Evolutionary conservation across 495 filamentous ascomycete species (phyloP).

Genomic region (Xylaria sp.): DNA sequence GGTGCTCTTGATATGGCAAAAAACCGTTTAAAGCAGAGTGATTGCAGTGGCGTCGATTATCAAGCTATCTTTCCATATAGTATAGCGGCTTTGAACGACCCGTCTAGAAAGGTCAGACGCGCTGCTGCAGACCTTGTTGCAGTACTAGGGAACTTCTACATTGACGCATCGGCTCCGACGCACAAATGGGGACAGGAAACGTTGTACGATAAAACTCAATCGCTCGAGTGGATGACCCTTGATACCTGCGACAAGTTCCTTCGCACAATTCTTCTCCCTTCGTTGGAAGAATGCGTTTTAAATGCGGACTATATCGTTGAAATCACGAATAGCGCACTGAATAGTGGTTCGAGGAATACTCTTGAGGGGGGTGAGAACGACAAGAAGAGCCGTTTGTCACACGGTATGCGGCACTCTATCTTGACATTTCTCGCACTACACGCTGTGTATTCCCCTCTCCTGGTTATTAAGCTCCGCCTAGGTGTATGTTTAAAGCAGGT

Average conservation of each 20-base stretch:
- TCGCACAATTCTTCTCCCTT: slow-evolving; percentile 67
- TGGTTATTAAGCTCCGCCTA: slow-evolving; percentile 70
- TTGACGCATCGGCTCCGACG: slow-evolving; percentile 32
- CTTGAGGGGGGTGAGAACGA: slow-evolving; percentile 46
- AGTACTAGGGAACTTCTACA: slow-evolving; percentile 48
- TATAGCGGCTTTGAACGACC: slow-evolving; percentile 74
- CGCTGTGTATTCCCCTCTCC: slow-evolving; percentile 67
- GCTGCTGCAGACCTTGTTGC: slow-evolving; percentile 71
- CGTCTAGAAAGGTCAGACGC: slow-evolving; percentile 72
- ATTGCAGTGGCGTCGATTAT: slow-evolving; percentile 64
- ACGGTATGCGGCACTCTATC: slow-evolving; percentile 66
- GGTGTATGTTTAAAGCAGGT: slow-evolving; percentile 73
- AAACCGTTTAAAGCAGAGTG: slow-evolving; percentile 55
- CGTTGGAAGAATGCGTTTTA: slow-evolving; percentile 81
- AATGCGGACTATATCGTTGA: slow-evolving; percentile 70
- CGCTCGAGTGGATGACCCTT: slow-evolving; percentile 64
- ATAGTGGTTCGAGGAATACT: slow-evolving; percentile 48
- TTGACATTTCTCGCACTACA: slow-evolving; percentile 80
- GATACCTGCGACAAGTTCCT: slow-evolving; percentile 67
- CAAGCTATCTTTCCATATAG: slow-evolving; percentile 82
- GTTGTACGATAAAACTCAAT: slow-evolving; percentile 58
- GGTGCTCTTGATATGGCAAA: slow-evolving; percentile 70
- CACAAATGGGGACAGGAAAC: slow-evolving; percentile 47
- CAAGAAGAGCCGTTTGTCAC: slow-evolving; percentile 65
- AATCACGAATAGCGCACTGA: slow-evolving; percentile 63